A percentile compares a stretch with the other conserved stretches of the same genome.
Conservation (phyloP, 371 early-diverging fungal species). For the Thermomucor indicae-seudaticae region DNA sequence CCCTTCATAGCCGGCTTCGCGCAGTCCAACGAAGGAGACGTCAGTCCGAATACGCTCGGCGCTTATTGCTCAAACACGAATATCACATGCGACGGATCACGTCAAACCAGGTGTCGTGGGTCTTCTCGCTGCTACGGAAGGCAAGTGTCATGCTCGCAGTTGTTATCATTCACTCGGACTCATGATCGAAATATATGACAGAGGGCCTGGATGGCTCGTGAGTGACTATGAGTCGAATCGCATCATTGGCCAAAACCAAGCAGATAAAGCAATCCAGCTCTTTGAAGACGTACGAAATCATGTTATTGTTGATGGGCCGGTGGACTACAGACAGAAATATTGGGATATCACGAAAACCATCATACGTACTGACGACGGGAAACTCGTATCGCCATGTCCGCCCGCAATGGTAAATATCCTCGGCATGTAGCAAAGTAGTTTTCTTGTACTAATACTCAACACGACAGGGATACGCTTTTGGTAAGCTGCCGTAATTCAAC, state of each 20-base stretch:
- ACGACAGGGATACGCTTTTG: constrained; percentile 38
- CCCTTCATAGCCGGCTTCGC: constrained; percentile 62
- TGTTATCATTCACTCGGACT: background rate
- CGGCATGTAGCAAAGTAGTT: too few species aligned
- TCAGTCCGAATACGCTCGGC: constrained; percentile 59
- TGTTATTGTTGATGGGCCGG: constrained; percentile 14
- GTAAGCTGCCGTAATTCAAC: constrained; percentile 10
- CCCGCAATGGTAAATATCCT: constrained; percentile 49
- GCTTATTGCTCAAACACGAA: constrained; percentile 58
- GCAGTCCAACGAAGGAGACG: constrained; percentile 66
- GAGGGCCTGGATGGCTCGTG: constrained; percentile 39
- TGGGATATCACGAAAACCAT: constrained; percentile 46
- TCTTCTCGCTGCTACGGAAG: constrained; percentile 36
- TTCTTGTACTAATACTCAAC: too few species aligned
- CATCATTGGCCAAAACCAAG: constrained; percentile 57
- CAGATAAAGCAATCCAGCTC: constrained; percentile 33
- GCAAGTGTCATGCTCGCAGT: constrained; percentile 7
- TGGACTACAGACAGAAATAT: constrained; percentile 42
- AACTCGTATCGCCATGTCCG: constrained; percentile 12
- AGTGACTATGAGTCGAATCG: constrained; percentile 49
- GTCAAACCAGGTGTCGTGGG: constrained; percentile 26
- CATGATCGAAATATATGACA: constrained; percentile 3
- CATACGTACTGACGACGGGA: constrained; percentile 18
- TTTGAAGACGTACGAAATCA: constrained; percentile 4
- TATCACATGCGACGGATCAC: constrained; percentile 56